Percentiles rank a stretch among this genome's conserved stretches.
Evolutionary conservation across 202 grass and related monocot genomes (phyloP).

Genomic region (Panicum virgatum): DNA sequence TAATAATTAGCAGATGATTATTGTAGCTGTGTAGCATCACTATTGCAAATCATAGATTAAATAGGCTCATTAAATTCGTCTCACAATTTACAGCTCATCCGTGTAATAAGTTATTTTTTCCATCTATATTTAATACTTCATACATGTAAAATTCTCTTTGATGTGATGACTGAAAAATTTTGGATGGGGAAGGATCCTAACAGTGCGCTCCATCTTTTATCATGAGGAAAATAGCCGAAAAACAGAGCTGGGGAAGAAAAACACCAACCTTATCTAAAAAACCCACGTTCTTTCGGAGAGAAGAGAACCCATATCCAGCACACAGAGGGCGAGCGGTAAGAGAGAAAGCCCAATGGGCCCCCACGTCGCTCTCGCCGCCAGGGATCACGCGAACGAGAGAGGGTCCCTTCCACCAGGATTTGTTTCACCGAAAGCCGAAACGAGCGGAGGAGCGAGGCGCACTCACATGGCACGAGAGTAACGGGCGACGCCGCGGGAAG

Average conservation of each 20-base stretch:
- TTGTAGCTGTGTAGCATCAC: too few species aligned
- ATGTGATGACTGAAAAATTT: too few species aligned
- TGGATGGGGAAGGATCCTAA: too few species aligned
- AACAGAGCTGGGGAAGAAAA: background rate
- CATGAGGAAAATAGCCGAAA: too few species aligned
- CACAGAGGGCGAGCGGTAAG: background rate
- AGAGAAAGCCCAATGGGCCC: background rate
- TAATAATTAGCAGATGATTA: too few species aligned
- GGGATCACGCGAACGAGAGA: background rate
- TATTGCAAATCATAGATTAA: too few species aligned
- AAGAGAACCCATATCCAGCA: background rate
- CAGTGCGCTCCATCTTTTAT: background rate
- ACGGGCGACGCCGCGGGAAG: slow-evolving; percentile 1
- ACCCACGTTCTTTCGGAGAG: background rate
- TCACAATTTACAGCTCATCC: too few species aligned
- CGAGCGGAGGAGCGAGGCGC: background rate
- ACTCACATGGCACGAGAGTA: slow-evolving; percentile 32
- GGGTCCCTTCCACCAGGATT: background rate
- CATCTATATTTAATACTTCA: too few species aligned
- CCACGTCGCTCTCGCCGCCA: background rate
- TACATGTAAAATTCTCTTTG: too few species aligned
- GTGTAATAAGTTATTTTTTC: too few species aligned
- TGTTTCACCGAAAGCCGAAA: background rate
- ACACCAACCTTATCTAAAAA: background rate
- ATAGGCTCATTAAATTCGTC: too few species aligned